Evolutionary conservation across 2,329 filamentous ascomycete genomes (phyloP), one percentile per base, ranked within the genome.

Genomic region (Fusarium vanettenii): DNA sequence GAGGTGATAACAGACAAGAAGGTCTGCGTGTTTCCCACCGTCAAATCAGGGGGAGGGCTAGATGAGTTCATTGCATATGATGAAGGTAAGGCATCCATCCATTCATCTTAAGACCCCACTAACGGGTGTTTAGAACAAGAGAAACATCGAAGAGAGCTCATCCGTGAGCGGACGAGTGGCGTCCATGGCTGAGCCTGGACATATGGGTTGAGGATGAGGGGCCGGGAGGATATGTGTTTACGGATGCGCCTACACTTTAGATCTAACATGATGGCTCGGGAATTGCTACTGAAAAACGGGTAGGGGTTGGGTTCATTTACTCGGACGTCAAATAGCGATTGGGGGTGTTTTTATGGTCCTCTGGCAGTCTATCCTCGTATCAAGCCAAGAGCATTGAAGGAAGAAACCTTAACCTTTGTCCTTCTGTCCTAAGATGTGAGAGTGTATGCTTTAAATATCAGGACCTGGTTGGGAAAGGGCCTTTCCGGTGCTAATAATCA

Each of bases 21-120:
- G 90, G 93, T 97, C 25, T 96, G 96, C 50, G 96, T 99, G 18
- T 86, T 98, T 80, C 97, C 97, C 35, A 98, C 98, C 96, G 97
- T 99, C 45, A 96, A 96, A 4, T 92, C 91, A 33, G 97, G 97
- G 37, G 92, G 90, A 72, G 96, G 89, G 68, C 88, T 99, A 79
- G 94, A 98, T 82, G 97, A 98, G 84, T 98, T 98, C 86, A 88
- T 98, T 45, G 74, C 79, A 25, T 76, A 75, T 50, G 83, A 84
- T 41, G 75, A 73, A 70, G 83, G 82, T 81, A 78, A 74, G 82
- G 5, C 18, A 25, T 2, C 22, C 22, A 25, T 25, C 9, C 22
- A 11, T 27, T 1, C 14, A 2, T 18, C 45, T 50, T 5, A 25
- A 27, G 20, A 22, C 22, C 22, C 45, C 4, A 27, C 22, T 50